Evolutionary conservation across 2,329 filamentous ascomycete genomes (phyloP), one percentile per base, ranked within the genome.

Genomic region (Apiospora marii): DNA sequence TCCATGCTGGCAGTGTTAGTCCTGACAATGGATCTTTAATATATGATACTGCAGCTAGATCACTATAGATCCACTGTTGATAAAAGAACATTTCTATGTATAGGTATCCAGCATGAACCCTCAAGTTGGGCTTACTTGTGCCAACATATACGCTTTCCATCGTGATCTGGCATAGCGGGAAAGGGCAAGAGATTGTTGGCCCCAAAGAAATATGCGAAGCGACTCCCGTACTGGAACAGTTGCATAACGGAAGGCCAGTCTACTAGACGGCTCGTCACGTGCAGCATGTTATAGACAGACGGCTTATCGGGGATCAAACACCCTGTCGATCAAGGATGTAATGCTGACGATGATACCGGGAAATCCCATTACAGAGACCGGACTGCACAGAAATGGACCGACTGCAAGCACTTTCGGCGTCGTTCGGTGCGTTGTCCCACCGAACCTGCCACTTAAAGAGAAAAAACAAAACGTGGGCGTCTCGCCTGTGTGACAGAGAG

Each of bases 341-440:
- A 37, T 64, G 58, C 34, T 41, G 58, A 64, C 58, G 58, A 64
- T 64, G 58, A 64, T 64, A 64, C 58, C 49, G 34, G 58, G 34
- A 64, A 64, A 64, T 41, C 34, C 58, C 58, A 61, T 30, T 13
- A 41, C 8, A 13, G 16, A n/a, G 58, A 41, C 19, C 58, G 34
- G 34, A 37, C n/a, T n/a, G 3, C 58, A 19, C 10, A 64, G n/a
- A 41, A 64, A n/a, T 34, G 58, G 34, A 24, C 34, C 58, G 19
- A 37, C 34, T 41, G n/a, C 34, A 61, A 1, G 1, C 34, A 14
- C 4, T 19, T 64, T 41, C n/a, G 58, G n/a, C 19, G 58, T 64
- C 58, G 34, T 64, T 64, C 22, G n/a, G 13, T 37, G 12, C 19
- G 19, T 22, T 64, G 58, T 64, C 10, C 58, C 58, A 41, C 58